Evolutionary conservation across 768 basidiomycete species (phyloP).

Genomic region (Hypholoma fasciculare): DNA sequence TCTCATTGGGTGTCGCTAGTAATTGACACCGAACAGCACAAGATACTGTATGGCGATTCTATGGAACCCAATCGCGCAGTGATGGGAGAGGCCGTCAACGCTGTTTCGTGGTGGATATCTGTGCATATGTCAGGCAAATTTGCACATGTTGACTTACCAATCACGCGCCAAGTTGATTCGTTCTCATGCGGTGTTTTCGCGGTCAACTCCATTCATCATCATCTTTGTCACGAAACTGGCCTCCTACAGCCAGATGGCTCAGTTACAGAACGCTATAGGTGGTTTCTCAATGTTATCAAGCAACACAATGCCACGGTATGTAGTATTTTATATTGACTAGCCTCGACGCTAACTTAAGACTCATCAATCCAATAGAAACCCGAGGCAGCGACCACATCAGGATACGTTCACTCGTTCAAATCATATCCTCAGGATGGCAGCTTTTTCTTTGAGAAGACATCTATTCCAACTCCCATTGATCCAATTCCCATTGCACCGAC

Average conservation of each 20-base stretch:
- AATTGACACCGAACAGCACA: too few species aligned
- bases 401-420: too few species aligned
- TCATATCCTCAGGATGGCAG: background rate
- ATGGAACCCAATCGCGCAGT: too few species aligned
- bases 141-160: background rate
- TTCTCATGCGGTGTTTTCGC: background rate
- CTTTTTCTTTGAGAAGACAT: background rate
- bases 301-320: background rate
- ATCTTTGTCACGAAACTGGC: background rate
- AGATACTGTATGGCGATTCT: too few species aligned
- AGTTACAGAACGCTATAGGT: background rate
- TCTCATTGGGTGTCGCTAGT: too few species aligned
- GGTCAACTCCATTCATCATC: background rate
- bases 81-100: too few species aligned
- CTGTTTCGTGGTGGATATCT: background rate
- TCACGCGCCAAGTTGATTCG: background rate
- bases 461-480: too few species aligned
- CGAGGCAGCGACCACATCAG: background rate
- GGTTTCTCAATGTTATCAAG: background rate
- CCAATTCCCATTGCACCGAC: too few species aligned
- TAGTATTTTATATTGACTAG: background rate
- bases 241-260: background rate
- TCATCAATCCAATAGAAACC: background rate
- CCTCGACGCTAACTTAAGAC: background rate
- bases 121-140: background rate